Base-by-base conservation (phyloP, 2,329 filamentous ascomycete species). In the Grosmannia serpens region DNA sequence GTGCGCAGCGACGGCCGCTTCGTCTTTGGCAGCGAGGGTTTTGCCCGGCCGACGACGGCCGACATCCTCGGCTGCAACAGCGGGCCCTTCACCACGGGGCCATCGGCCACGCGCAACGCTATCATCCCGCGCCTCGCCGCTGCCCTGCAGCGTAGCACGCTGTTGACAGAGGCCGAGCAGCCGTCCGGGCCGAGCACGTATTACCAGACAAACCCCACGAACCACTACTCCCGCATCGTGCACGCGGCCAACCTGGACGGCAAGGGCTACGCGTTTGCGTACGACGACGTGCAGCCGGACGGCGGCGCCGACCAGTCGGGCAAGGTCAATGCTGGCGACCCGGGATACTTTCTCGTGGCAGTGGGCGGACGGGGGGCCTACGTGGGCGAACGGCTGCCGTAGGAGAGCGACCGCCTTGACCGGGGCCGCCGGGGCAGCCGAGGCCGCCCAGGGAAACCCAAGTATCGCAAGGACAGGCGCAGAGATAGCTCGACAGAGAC, bases 1-100 rank as follows among this genome's bases (percentile, higher is more conserved):
- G 76, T 84, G 33, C 66, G 70, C 62, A 65, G 66, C 57, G 71
- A 70, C 10, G 70, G 72, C n/a, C 67, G 68, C 58, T 64, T 76
- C 4, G 70, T 71, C 2, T 63, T 74, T 27, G 71, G 67, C 41
- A 62, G 63, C 11, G 73, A 75, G 63, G 38, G 49, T 1, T 89
- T 88, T 67, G 60, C 67, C 1, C 75, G 78, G 59, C 86, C 86
- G 0, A 77, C 72, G 1, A 80, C 81, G 1, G 72, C 71, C 15
- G 86, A 89, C 68, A 85, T 89, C 62, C 82, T 88, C 66, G 79
- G 78, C 41, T 87, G 84, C 71, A 84, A 79, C 63, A 82, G 78
- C 2, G 84, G 84, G 0, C 82, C 83, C 0, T 86, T 87, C 63
- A 72, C 74, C 9, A 74, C 69, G 9, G 71, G 63, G 66, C 73